phyloP scores from a whole-genome alignment of 2,329 filamentous ascomycete genomes.

The Colletotrichum truncatum region DNA sequence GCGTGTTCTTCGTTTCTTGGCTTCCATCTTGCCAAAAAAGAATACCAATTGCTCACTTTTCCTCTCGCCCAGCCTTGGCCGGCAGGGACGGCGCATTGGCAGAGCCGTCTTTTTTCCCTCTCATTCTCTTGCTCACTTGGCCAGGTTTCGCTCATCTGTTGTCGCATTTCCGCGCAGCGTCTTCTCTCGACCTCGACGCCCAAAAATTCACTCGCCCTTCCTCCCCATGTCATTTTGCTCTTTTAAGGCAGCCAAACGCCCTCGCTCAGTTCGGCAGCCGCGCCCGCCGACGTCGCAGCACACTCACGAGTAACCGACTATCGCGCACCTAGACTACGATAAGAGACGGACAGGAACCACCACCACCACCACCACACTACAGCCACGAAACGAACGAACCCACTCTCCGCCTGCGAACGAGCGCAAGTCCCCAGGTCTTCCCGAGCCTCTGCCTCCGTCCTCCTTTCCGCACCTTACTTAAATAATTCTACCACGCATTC shows the following conservation, averaged over 20 bases:
- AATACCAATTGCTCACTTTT: slow-evolving; percentile 13
- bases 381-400: slow-evolving; percentile 9
- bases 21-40: slow-evolving; percentile 22
- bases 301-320: not conserved
- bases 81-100: slow-evolving; percentile 29
- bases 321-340: not conserved
- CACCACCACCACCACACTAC: too few relatives aligned
- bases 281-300: not conserved
- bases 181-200: not conserved
- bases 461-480: not conserved
- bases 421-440: not conserved
- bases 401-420: slow-evolving; percentile 14
- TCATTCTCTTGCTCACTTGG: not conserved
- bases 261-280: not conserved
- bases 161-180: not conserved
- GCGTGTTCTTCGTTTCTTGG: slow-evolving; percentile 17
- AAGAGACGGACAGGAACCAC: not conserved
- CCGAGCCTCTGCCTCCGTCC: slow-evolving; percentile 3
- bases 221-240: not conserved
- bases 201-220: not conserved
- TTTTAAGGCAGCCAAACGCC: slow-evolving; percentile 6
- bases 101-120: not conserved
- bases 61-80: slow-evolving; percentile 28
- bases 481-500: not conserved
- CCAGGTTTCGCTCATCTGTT: not conserved